Evolutionary conservation across 1,284 basidiomycete genomes (phyloP).

Genomic region (Ustilago tritici): DNA sequence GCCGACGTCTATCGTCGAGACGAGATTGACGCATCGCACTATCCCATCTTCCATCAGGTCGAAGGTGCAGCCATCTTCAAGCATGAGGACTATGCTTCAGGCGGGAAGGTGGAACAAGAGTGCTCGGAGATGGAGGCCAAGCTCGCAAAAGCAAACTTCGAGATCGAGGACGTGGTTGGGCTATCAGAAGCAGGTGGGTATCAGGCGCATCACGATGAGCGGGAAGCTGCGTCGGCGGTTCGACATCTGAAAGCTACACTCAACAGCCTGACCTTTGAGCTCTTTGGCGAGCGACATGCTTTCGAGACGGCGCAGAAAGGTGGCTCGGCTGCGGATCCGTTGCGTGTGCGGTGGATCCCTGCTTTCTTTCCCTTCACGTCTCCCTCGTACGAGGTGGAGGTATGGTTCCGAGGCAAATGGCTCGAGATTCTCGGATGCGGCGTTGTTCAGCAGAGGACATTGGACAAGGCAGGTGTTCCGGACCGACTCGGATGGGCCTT

Average conservation of each 20-base stretch:
- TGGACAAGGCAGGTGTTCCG: constrained; percentile 77
- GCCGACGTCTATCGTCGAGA: constrained; percentile 99
- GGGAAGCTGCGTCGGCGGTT: constrained; percentile 74
- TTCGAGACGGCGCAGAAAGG: constrained; percentile 70
- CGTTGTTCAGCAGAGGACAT: constrained; percentile 87
- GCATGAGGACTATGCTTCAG: constrained; percentile 71
- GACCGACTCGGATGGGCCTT: constrained; percentile 98
- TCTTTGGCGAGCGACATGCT: constrained; percentile 75
- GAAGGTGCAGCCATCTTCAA: constrained; percentile 88
- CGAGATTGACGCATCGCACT: constrained; percentile 96
- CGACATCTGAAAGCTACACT: constrained; percentile 90
- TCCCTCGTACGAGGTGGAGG: constrained; percentile 97
- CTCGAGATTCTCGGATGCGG: constrained; percentile 95
- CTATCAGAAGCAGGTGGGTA: constrained; percentile 80
- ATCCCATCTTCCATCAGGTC: constrained; percentile 99
- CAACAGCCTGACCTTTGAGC: constrained; percentile 84
- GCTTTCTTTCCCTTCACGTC: constrained; percentile 98
- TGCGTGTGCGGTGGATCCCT: constrained; percentile 95
- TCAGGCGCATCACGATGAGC: constrained; percentile 79
- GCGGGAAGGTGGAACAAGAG: constrained; percentile 71
- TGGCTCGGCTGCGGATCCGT: constrained; percentile 72
- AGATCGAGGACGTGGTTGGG: constrained; percentile 86
- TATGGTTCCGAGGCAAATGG: constrained; percentile 96
- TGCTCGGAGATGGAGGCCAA: constrained; percentile 75
- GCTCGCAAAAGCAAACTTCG: constrained; percentile 73